Base-by-base conservation (phyloP, 208 protist species). In the Trichomonas vaginalis region DNA sequence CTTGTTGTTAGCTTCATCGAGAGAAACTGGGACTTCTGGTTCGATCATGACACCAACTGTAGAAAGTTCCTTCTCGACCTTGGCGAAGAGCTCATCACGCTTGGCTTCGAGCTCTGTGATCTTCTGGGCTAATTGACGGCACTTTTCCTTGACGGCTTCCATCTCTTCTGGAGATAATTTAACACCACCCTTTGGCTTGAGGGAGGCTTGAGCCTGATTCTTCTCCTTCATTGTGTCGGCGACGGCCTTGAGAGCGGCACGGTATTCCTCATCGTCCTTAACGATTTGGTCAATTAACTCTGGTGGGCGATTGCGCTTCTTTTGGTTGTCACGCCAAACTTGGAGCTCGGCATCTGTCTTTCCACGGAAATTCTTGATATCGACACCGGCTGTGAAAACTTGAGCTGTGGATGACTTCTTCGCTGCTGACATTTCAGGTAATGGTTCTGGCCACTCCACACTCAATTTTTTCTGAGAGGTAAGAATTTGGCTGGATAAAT, bases 1-100 rank as follows among this genome's bases (percentile, higher is more conserved):
- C 12, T n/a, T 12, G 70, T 97, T 97, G 82, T 97, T 61, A 47
- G 97, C 96, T 96, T 99, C 99, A 97, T 99, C 98, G 95, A 99
- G 96, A 32, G 97, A 96, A 79, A 99, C 96, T 10, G 98, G 98
- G 61, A 99, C 98, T 10, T 90, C 82, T 46, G 37, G 40, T n/a
- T 90, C n/a, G 21, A 90, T 90, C 82, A 90, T 90, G 42, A 17
- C 10, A 39, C 82, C 82, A 48, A 90, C 82, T 90, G 35, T 12
- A 14, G 23, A 90, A 48, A 90, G 42, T 40, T 35, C 42, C 82
- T 90, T 90, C n/a, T 90, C 82, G 42, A 90, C 82, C 35, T 8
- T 23, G 6, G 46, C 48, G 42, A 90, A 90, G 17, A 48, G 82
- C 8, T 48, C n/a, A 35, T 90, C 82, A 35, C n/a, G 35, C 42